A percentile compares a stretch with the other conserved stretches of the same genome.
Conservation (phyloP, 805 yeast species). For the Saccharomyces mikatae region DNA sequence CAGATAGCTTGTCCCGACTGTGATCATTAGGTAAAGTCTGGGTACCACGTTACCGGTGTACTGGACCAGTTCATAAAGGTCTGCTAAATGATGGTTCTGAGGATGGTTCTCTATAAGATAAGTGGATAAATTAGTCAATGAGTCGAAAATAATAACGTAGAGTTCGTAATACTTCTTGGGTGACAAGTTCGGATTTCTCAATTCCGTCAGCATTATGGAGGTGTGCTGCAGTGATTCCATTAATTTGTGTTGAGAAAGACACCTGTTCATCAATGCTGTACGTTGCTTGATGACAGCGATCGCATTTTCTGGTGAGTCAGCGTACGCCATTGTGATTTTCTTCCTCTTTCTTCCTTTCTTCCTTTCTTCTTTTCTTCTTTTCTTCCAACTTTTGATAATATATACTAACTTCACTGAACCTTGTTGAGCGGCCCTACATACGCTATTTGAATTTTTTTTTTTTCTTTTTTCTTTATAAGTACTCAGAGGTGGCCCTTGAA, state of each 20-base stretch:
- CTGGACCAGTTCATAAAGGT: conserved; percentile 88
- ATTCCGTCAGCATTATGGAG: conserved; percentile 69
- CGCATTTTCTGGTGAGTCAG: neutral
- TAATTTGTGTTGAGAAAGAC: conserved; percentile 58
- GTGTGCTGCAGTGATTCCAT: conserved; percentile 88
- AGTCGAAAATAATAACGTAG: conserved; percentile 76
- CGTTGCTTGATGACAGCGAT: conserved; percentile 50
- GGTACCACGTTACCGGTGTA: conserved; percentile 93
- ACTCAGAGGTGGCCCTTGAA: neutral
- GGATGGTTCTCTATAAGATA: conserved; percentile 63
- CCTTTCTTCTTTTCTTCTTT: too few species aligned
- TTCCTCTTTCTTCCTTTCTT: neutral
- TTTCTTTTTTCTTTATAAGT: neutral
- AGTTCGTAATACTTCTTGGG: conserved; percentile 93
- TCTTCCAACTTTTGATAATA: neutral
- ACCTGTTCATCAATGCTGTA: conserved; percentile 64
- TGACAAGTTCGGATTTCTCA: conserved; percentile 62
- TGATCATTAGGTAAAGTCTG: conserved; percentile 85
- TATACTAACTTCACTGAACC: neutral
- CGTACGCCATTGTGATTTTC: neutral
- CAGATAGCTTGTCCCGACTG: conserved; percentile 88
- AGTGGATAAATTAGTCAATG: conserved; percentile 57
- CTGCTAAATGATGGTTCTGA: conserved; percentile 64
- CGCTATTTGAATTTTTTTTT: neutral
- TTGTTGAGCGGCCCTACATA: neutral